phyloP scores from a whole-genome alignment of 2,329 filamentous ascomycete species.

The Neonectria punicea region DNA sequence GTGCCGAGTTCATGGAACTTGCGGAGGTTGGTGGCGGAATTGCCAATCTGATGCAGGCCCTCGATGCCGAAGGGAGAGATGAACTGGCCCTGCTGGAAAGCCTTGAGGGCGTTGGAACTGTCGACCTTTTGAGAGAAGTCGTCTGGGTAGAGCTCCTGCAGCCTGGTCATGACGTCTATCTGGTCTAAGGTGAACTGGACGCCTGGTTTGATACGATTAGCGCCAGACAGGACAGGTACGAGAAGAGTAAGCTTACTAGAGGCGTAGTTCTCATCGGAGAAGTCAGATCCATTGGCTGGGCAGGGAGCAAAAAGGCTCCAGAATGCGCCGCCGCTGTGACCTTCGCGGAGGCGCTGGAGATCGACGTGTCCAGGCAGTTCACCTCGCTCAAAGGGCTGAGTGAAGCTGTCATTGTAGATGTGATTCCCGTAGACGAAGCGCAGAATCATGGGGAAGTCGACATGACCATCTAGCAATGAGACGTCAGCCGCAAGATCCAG shows the following conservation, averaged over 20 bases:
- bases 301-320: constrained; percentile 90
- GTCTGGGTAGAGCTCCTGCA: constrained; percentile 71
- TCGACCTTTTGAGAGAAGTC: constrained; percentile 74
- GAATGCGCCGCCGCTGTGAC: constrained; percentile 85
- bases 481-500: neutral
- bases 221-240: neutral
- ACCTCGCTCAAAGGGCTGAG: constrained; percentile 77
- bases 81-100: constrained; percentile 70
- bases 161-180: constrained; percentile 76
- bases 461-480: constrained; percentile 78
- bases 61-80: constrained; percentile 86
- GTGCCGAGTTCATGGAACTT: constrained; percentile 82
- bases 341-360: constrained; percentile 76
- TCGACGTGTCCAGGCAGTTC: constrained; percentile 79
- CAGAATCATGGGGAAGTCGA: constrained; percentile 84
- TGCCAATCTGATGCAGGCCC: constrained; percentile 93
- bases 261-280: constrained; percentile 77
- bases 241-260: constrained; percentile 60
- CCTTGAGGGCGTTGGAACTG: constrained; percentile 68
- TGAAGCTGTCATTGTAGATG: constrained; percentile 80
- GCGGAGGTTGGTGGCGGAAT: constrained; percentile 80
- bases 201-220: constrained; percentile 49
- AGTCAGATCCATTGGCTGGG: constrained; percentile 76
- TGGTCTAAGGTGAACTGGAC: constrained; percentile 77
- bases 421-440: constrained; percentile 76